Conservation (phyloP, 1,284 basidiomycete species). For the Boletus hoseneyae region DNA sequence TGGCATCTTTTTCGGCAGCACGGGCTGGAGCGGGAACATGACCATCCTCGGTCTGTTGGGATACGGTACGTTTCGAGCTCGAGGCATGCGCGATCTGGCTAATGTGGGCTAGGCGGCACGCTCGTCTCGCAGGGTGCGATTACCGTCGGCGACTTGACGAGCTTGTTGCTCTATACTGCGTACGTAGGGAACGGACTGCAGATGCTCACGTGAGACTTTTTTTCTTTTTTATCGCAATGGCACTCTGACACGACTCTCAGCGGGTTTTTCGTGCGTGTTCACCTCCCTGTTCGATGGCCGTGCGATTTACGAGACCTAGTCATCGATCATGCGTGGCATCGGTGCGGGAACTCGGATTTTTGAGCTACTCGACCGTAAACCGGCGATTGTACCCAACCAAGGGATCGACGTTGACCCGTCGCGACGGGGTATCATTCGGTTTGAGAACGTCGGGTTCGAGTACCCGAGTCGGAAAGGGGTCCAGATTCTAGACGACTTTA, state of each 20-base stretch:
- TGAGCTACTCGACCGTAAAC: constrained; percentile 81
- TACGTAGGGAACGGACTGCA: constrained; percentile 81
- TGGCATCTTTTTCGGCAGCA: constrained; percentile 91
- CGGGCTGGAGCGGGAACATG: constrained; percentile 94
- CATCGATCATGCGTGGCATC: constrained; percentile 86
- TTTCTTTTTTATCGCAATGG: constrained; percentile 7
- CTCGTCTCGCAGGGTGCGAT: constrained; percentile 87
- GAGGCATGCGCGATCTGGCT: neutral
- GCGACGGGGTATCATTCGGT: constrained; percentile 66
- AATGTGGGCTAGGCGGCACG: constrained; percentile 63
- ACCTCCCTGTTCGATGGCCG: neutral
- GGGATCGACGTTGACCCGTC: constrained; percentile 56
- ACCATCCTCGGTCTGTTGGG: constrained; percentile 87
- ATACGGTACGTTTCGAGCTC: constrained; percentile 59
- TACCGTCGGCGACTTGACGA: constrained; percentile 88
- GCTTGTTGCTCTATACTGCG: constrained; percentile 89
- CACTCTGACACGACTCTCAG: constrained; percentile 6
- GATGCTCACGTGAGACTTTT: constrained; percentile 66
- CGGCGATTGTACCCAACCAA: constrained; percentile 62
- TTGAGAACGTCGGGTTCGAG: constrained; percentile 80
- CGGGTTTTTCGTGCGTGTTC: constrained; percentile 41
- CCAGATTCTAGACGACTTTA: constrained; percentile 74
- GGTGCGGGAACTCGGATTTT: constrained; percentile 94
- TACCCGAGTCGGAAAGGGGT: constrained; percentile 84
- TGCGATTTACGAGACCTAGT: constrained; percentile 37